Base-by-base conservation (phyloP, 1,284 basidiomycete species). In the Schizophyllum amplum region DNA sequence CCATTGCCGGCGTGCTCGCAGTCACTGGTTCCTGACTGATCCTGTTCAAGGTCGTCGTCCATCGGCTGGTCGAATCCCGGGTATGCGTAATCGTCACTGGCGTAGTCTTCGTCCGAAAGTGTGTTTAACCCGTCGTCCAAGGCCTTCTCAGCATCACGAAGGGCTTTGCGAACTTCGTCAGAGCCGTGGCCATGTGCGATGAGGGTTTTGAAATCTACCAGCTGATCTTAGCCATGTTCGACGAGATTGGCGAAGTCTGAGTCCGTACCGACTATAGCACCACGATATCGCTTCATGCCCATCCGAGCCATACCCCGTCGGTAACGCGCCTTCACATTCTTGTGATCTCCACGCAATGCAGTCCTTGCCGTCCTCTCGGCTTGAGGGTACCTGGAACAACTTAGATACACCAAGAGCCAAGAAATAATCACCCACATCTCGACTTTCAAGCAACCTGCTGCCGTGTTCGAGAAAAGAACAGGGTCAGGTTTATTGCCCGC, bases 1-100 rank as follows among this genome's bases (percentile, higher is more conserved):
- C 73, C 71, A 55, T 78, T 80, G 1, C 81, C 82, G 1, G 67
- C 64, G 57, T 81, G 78, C 51, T 71, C 67, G 57, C 70, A 78
- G 59, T 81, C 78, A 55, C 76, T 78, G 9, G 78, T 76, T 62
- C 78, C 77, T 0, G 73, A 76, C 0, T 68, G 60, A 11, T 66
- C 67, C 6, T 66, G 69, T 24, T 70, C 61, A 62, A 69, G 61
- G 54, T 74, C 58, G 0, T 72, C 70, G 6, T 74, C 65, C 33
- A 13, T 42, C 33, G 33, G 11, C 33, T 42, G n/a, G n/a, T 69
- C 66, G 53, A 66, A 66, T 33, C 63, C 60, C 1, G 75, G 75
- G 33, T 71, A 72, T 21, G 69, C 66, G 47, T 72, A 70, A 53
- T 73, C 71, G 6, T 71, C 61, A 51, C 64, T 53, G 56, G 54